phyloP scores from a whole-genome alignment of 495 filamentous ascomycete species.

The Annulohypoxylon bovei region DNA sequence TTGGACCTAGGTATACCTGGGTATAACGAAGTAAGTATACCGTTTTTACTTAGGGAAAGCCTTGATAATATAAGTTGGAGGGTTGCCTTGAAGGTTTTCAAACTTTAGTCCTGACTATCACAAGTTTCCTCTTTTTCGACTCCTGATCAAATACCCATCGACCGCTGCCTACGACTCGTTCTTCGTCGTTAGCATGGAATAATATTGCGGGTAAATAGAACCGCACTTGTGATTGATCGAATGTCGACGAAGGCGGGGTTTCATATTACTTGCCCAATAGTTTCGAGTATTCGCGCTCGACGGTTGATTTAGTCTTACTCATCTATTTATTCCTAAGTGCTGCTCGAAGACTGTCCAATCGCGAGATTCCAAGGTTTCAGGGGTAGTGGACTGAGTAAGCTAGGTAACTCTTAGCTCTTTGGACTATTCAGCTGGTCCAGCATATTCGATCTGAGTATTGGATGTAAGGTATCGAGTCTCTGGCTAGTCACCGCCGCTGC shows the following conservation, averaged over 20 bases:
- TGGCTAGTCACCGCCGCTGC: slow-evolving; percentile 14
- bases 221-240: slow-evolving; percentile 11
- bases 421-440: slow-evolving; percentile 13
- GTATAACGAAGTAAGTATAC: background rate
- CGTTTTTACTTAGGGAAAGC: background rate
- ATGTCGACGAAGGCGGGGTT: slow-evolving; percentile 6
- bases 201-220: slow-evolving; percentile 17
- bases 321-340: background rate
- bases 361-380: slow-evolving; percentile 2
- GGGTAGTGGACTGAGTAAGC: background rate
- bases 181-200: slow-evolving; percentile 2
- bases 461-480: background rate
- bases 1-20: background rate
- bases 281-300: background rate
- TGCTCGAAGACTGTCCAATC: slow-evolving; percentile 22
- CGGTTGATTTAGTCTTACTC: slow-evolving; percentile 4
- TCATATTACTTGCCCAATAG: background rate
- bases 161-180: background rate
- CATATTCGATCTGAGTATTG: background rate
- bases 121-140: background rate
- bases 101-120: slow-evolving; percentile 2
- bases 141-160: background rate
- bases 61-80: slow-evolving; percentile 12
- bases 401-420: slow-evolving; percentile 2
- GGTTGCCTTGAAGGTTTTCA: slow-evolving; percentile 1